These are phyloP conservation scores for Linum usitatissimum DNA, from an alignment of 345 rosid genomes.

Conservation along the genomic window DNA sequence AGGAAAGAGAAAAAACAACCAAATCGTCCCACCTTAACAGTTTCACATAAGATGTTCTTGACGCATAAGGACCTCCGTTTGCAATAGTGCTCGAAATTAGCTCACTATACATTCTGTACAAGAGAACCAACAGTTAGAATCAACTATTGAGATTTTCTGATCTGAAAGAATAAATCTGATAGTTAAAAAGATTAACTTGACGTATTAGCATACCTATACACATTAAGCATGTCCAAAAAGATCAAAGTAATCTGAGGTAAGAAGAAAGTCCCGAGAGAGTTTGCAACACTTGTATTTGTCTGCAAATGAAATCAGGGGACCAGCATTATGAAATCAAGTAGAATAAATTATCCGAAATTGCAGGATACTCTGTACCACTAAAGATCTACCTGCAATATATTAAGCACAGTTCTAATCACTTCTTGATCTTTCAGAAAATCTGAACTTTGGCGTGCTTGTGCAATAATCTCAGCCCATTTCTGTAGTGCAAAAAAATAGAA, in stretches of 20 bases:
- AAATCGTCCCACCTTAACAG: slow-evolving; percentile 54
- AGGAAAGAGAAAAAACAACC: slow-evolving; percentile 5
- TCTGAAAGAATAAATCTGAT: not conserved
- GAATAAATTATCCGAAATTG: not conserved
- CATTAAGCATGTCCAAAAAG: slow-evolving; percentile 97
- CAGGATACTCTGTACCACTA: not conserved
- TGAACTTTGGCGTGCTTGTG: slow-evolving; percentile 90
- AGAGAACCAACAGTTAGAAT: not conserved
- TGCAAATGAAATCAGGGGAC: slow-evolving; percentile 25
- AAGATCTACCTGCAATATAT: slow-evolving; percentile 69
- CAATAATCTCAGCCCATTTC: slow-evolving; percentile 97
- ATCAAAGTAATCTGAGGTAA: slow-evolving; percentile 75
- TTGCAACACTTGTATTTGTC: slow-evolving; percentile 98
- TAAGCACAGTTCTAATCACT: slow-evolving; percentile 84
- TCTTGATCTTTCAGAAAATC: slow-evolving; percentile 83
- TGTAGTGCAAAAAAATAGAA: slow-evolving; percentile 29
- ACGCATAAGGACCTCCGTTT: slow-evolving; percentile 84
- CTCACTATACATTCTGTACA: slow-evolving; percentile 96
- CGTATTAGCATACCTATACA: slow-evolving; percentile 55
- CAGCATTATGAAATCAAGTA: not conserved
- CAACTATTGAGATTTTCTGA: not conserved
- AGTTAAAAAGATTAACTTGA: not conserved
- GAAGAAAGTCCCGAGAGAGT: slow-evolving; percentile 82
- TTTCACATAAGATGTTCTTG: slow-evolving; percentile 83
- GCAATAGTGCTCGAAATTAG: slow-evolving; percentile 92